phyloP scores from a whole-genome alignment of 2,329 filamentous ascomycete species.

The Camillea tinctor region DNA sequence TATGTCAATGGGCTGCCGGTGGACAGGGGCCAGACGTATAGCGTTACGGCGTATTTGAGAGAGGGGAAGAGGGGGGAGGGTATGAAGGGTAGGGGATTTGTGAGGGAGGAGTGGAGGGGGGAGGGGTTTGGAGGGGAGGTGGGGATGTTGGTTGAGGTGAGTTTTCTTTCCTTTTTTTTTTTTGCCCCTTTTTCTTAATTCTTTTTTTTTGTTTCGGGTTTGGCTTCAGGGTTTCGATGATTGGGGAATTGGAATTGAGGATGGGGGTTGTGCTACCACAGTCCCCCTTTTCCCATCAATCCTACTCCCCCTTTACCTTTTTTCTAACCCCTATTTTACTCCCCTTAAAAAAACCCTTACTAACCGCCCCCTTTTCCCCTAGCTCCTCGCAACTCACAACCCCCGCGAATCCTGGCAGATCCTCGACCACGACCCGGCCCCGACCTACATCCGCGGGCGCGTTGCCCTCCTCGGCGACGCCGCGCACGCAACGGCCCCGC shows the following conservation, averaged over 20 bases:
- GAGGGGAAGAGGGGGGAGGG: conserved; percentile 6
- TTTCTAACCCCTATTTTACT: not conserved
- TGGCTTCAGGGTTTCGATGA: too few relatives aligned
- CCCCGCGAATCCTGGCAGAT: conserved; percentile 13
- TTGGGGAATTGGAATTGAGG: too few relatives aligned
- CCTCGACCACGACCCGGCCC: conserved; percentile 16
- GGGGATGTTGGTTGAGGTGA: conserved; percentile 8
- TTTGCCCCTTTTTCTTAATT: not conserved
- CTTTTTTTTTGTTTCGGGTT: too few relatives aligned
- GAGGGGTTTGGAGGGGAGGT: conserved; percentile 6
- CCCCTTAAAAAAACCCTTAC: not conserved
- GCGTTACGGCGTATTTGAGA: conserved; percentile 11
- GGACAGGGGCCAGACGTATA: conserved; percentile 14
- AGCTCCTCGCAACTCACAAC: conserved; percentile 8
- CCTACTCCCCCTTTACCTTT: not conserved
- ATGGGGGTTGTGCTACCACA: too few relatives aligned
- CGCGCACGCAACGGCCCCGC: conserved; percentile 14
- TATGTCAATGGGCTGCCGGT: conserved; percentile 17
- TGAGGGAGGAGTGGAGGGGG: conserved; percentile 5
- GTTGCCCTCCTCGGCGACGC: conserved; percentile 17
- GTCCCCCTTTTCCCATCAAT: too few relatives aligned
- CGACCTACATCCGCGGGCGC: conserved; percentile 9
- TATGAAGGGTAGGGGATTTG: conserved; percentile 1
- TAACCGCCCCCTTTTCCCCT: not conserved
- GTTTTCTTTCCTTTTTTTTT: not conserved